These are phyloP conservation scores for Solanum megistacrolobum DNA, from an alignment of 257 asterid species.

Conservation along the genomic window DNA sequence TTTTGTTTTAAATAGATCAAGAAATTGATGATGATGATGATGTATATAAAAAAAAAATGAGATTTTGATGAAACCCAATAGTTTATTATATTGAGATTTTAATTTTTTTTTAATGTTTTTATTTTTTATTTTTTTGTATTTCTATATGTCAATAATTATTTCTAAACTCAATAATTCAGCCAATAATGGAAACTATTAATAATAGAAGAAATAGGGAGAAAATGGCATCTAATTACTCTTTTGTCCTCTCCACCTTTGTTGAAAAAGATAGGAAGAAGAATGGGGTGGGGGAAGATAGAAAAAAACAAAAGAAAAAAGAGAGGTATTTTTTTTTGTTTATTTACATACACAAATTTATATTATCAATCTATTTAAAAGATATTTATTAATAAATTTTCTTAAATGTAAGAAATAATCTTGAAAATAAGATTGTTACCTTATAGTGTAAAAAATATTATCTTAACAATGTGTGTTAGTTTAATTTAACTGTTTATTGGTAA, in stretches of 20 bases:
- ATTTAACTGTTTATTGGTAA: background rate
- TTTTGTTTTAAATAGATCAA: conserved; percentile 8
- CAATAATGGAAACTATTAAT: background rate
- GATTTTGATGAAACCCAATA: background rate
- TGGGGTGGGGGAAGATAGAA: background rate
- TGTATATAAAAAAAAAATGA: conserved; percentile 17
- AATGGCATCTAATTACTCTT: background rate
- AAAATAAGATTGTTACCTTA: background rate
- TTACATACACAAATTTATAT: background rate
- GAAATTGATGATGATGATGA: conserved; percentile 3
- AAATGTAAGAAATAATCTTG: background rate
- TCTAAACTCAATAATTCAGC: background rate
- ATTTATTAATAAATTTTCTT: background rate
- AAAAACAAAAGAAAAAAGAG: background rate
- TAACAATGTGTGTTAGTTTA: background rate
- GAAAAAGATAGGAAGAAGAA: background rate
- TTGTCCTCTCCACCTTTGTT: background rate
- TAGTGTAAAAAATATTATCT: background rate
- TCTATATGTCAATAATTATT: background rate
- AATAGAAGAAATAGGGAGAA: background rate
- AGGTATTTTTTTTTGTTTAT: background rate
- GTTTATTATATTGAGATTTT: background rate
- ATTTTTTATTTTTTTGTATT: background rate
- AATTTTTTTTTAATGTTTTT: background rate
- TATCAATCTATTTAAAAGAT: background rate